Evolutionary conservation across 2,329 filamentous ascomycete species (phyloP).

Genomic region (Ascosphaera apis): DNA sequence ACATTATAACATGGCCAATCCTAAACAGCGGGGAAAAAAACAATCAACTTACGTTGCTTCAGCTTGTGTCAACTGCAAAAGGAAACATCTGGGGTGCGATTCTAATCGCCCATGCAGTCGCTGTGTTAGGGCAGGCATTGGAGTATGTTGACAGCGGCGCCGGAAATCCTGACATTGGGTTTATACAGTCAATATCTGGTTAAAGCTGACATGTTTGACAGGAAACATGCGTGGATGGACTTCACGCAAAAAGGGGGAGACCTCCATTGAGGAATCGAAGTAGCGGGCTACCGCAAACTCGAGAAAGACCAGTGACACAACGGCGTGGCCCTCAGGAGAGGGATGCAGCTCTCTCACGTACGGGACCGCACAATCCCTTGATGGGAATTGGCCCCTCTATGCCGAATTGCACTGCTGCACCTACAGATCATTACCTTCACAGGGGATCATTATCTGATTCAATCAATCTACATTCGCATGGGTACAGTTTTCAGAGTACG

Average conservation of each 20-base stretch:
- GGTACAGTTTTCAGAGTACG: not conserved
- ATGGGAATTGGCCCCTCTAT: not conserved
- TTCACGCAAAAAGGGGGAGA: slow-evolving; percentile 15
- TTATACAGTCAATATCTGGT: not conserved
- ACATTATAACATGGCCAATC: not conserved
- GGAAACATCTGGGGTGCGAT: slow-evolving; percentile 17
- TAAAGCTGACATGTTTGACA: slow-evolving; percentile 6
- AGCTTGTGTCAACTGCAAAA: slow-evolving; percentile 18
- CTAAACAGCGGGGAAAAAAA: not conserved
- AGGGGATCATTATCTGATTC: not conserved
- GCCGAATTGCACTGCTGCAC: not conserved
- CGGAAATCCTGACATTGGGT: not conserved
- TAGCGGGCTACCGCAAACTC: not conserved
- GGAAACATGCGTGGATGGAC: slow-evolving; percentile 14
- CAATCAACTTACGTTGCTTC: slow-evolving; percentile 14
- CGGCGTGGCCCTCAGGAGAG: not conserved
- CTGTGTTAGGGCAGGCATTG: slow-evolving; percentile 16
- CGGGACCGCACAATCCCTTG: not conserved
- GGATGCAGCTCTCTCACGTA: not conserved
- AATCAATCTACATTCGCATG: not conserved
- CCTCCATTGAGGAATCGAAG: slow-evolving; percentile 9
- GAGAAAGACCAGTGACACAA: not conserved
- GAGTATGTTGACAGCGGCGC: slow-evolving; percentile 8
- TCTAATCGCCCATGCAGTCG: slow-evolving; percentile 14
- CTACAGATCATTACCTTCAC: not conserved